Evolutionary conservation across 108 stramenopile genomes (phyloP).

Genomic region (Fragilaria radians): DNA sequence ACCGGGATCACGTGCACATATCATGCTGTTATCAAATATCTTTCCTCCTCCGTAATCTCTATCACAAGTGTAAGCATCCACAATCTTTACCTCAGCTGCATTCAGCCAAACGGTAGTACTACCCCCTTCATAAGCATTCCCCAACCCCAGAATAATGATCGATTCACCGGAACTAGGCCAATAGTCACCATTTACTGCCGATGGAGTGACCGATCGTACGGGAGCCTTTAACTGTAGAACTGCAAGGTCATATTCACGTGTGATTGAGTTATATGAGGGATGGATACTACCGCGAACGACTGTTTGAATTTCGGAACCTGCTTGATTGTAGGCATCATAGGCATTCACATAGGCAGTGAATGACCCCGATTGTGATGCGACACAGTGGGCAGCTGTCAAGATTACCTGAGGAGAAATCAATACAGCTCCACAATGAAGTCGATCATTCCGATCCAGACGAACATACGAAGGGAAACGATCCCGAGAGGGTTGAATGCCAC

Average conservation of each 20-base stretch:
- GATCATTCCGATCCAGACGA: background rate
- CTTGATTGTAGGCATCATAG: background rate
- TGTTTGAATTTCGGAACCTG: background rate
- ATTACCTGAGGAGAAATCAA: conserved; percentile 11
- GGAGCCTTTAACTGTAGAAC: conserved; percentile 15
- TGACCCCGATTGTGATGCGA: background rate
- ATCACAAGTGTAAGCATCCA: background rate
- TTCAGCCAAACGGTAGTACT: background rate
- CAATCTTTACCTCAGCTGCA: background rate
- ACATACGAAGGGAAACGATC: background rate
- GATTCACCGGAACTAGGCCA: conserved; percentile 3
- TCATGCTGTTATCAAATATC: conserved; percentile 10
- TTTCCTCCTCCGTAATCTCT: background rate
- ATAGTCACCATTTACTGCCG: conserved; percentile 14
- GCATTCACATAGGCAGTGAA: background rate
- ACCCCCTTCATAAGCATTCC: conserved; percentile 12
- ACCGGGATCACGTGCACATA: conserved; percentile 21
- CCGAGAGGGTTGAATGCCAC: background rate
- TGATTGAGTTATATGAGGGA: conserved; percentile 21
- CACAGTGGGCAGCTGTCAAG: conserved; percentile 15
- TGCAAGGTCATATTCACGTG: conserved; percentile 30
- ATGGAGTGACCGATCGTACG: background rate
- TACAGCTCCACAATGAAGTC: conserved; percentile 6
- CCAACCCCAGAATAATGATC: conserved; percentile 11
- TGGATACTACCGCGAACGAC: conserved; percentile 9